Conservation (phyloP, 805 yeast genomes). For the Metschnikowia hibisci region DNA sequence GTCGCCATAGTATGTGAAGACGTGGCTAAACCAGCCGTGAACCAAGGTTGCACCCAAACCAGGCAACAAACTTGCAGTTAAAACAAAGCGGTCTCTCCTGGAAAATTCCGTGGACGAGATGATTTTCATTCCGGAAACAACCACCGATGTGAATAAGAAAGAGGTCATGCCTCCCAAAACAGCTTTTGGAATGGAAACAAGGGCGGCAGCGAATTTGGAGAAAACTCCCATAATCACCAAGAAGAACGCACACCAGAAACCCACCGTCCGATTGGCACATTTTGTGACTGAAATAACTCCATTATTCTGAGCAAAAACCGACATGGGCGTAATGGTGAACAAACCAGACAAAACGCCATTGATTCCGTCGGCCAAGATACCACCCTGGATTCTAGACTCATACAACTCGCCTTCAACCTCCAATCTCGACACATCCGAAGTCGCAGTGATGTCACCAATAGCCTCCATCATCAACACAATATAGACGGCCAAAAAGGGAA, state of each 20-base stretch:
- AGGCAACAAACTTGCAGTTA: slow-evolving; percentile 60
- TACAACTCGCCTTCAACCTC: slow-evolving; percentile 79
- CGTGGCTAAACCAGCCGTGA: slow-evolving; percentile 57
- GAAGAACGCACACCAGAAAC: slow-evolving; percentile 12
- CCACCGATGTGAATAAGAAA: slow-evolving; percentile 70
- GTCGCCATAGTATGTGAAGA: slow-evolving; percentile 64
- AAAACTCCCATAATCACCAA: slow-evolving; percentile 12
- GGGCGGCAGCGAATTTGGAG: slow-evolving; percentile 12
- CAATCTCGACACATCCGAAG: slow-evolving; percentile 82
- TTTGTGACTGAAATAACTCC: slow-evolving; percentile 90
- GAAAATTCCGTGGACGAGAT: slow-evolving; percentile 60
- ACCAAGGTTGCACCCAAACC: slow-evolving; percentile 68
- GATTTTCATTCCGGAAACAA: slow-evolving; percentile 68
- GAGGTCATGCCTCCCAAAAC: slow-evolving; percentile 84
- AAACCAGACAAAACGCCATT: slow-evolving; percentile 76
- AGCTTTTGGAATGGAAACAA: slow-evolving; percentile 12
- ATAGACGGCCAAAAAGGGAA: slow-evolving; percentile 80
- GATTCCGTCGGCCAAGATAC: slow-evolving; percentile 84
- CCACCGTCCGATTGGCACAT: slow-evolving; percentile 44
- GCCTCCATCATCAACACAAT: slow-evolving; percentile 86
- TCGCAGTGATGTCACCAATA: slow-evolving; percentile 91
- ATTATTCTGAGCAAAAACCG: slow-evolving; percentile 90
- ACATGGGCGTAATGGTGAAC: slow-evolving; percentile 77
- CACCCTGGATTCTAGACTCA: slow-evolving; percentile 90
- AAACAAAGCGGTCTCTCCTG: slow-evolving; percentile 68